Evolutionary conservation across 129 eudicot species (phyloP).

Genomic region (Helianthus tuberosus): DNA sequence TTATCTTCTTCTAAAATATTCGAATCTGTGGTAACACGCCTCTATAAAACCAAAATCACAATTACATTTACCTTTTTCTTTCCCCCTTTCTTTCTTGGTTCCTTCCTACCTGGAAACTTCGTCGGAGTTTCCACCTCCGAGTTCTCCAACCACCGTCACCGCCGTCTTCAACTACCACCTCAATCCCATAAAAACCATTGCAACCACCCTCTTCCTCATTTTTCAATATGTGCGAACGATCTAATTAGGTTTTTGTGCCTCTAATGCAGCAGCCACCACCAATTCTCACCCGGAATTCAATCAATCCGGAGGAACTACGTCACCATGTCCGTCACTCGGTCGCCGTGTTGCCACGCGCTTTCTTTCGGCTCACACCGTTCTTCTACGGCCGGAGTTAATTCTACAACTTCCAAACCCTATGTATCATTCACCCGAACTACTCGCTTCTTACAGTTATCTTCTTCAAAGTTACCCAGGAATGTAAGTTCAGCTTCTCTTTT

Average conservation of each 20-base stretch:
- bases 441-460: slow-evolving; percentile 19
- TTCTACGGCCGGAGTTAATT: neutral
- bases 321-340: slow-evolving; percentile 22
- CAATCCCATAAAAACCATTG: neutral
- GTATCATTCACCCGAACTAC: slow-evolving; percentile 20
- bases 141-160: neutral
- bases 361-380: slow-evolving; percentile 10
- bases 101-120: slow-evolving; percentile 24
- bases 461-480: neutral
- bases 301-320: slow-evolving; percentile 18
- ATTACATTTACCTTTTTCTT: neutral
- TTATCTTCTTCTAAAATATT: neutral
- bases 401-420: slow-evolving; percentile 27
- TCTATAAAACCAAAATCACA: slow-evolving; percentile 7
- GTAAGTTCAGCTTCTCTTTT: slow-evolving; percentile 12
- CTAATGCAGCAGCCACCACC: slow-evolving; percentile 33
- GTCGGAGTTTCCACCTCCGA: slow-evolving; percentile 24
- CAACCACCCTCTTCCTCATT: neutral
- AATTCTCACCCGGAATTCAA: slow-evolving; percentile 26
- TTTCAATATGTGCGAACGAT: slow-evolving; percentile 5
- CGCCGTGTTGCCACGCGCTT: slow-evolving; percentile 19
- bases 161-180: neutral
- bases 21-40: slow-evolving; percentile 23
- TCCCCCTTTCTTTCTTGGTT: slow-evolving; percentile 14
- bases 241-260: slow-evolving; percentile 21